Conservation (phyloP, 768 basidiomycete genomes). For the Grammothele lineata region DNA sequence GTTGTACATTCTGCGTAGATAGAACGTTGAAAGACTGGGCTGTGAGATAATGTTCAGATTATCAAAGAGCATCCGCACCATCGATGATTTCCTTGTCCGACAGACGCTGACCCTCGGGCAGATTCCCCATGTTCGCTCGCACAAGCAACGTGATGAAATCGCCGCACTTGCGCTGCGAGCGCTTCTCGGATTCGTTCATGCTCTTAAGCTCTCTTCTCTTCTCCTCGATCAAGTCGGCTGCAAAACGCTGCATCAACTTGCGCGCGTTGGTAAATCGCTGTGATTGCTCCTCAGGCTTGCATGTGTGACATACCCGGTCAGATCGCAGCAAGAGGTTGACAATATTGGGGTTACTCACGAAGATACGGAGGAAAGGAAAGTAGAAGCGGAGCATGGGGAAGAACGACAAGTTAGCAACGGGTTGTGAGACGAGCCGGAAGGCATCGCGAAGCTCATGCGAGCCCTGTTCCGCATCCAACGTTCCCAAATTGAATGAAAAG, state of each 20-base stretch:
- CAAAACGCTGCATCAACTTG: conserved; percentile 20
- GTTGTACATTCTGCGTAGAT: background rate
- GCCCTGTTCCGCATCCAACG: conserved; percentile 21
- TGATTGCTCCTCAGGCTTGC: conserved; percentile 5
- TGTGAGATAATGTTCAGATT: too few species aligned
- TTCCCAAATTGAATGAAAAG: conserved; percentile 30
- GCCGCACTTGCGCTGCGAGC: conserved; percentile 23
- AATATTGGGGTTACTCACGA: conserved; percentile 4
- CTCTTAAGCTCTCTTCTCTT: conserved; percentile 28
- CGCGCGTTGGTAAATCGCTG: conserved; percentile 8
- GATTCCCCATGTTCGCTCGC: conserved; percentile 25
- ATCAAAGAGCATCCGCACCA: conserved; percentile 12
- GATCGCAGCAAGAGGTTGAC: too few species aligned
- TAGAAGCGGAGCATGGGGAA: conserved; percentile 9
- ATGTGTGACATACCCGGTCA: too few species aligned
- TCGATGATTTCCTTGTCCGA: conserved; percentile 32
- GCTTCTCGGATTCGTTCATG: conserved; percentile 23
- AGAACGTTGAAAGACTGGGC: too few species aligned
- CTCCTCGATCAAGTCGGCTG: conserved; percentile 21
- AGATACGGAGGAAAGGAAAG: conserved; percentile 19
- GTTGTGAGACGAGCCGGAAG: conserved; percentile 22
- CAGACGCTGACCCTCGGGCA: conserved; percentile 24
- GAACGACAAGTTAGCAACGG: background rate
- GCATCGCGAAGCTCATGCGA: conserved; percentile 30
- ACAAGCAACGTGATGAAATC: conserved; percentile 27